These are phyloP conservation scores for Sphagnum tenellum DNA, from an alignment of 225 moss, liverwort and hornwort genomes.

Conservation along the genomic window DNA sequence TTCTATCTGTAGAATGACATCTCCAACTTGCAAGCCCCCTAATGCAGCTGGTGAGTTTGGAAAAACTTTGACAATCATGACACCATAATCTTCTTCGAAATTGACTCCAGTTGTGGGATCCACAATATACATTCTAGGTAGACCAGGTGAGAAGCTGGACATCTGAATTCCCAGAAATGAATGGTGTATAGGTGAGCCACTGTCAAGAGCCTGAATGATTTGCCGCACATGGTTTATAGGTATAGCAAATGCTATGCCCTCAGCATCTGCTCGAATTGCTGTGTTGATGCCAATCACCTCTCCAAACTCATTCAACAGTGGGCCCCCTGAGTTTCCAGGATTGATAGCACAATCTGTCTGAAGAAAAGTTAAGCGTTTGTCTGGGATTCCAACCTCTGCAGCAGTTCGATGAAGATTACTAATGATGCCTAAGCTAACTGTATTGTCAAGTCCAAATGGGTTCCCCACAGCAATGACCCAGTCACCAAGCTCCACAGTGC, in stretches of 20 bases:
- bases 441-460: constrained; percentile 9
- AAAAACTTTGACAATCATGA: constrained; percentile 8
- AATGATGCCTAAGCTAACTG: constrained; percentile 10
- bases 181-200: constrained; percentile 3
- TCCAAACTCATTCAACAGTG: constrained; percentile 7
- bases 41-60: constrained; percentile 3
- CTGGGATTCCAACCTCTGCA: constrained; percentile 9
- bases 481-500: constrained; percentile 9
- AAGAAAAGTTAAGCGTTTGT: constrained; percentile 6
- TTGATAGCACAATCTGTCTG: constrained; percentile 14
- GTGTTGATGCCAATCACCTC: constrained; percentile 12
- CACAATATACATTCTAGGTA: not conserved
- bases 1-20: constrained; percentile 5
- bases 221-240: constrained; percentile 6
- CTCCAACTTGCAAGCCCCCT: constrained; percentile 2
- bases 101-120: constrained; percentile 1
- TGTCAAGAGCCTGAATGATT: constrained; percentile 4
- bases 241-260: constrained; percentile 9
- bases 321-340: constrained; percentile 8
- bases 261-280: constrained; percentile 10
- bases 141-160: not conserved
- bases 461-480: constrained; percentile 12
- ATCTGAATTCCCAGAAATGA: constrained; percentile 9
- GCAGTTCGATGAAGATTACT: constrained; percentile 12
- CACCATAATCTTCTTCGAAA: constrained; percentile 1